phyloP scores from a whole-genome alignment of 2,329 filamentous ascomycete genomes.

The Pleomassaria siparia region DNA sequence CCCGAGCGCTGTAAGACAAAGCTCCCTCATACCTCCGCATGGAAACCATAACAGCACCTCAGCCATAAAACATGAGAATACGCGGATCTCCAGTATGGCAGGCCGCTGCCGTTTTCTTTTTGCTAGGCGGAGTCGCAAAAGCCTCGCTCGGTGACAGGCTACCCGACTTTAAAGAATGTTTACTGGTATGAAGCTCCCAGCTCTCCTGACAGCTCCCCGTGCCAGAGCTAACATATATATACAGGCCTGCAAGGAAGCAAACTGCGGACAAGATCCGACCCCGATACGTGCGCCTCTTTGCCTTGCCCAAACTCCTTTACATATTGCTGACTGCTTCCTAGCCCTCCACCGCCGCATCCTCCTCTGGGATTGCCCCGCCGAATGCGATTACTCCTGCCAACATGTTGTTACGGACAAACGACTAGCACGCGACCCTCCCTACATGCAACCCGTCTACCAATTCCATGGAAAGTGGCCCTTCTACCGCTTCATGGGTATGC shows the following conservation, averaged over 20 bases:
- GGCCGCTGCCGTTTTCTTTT: slow-evolving; percentile 23
- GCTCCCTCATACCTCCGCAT: not conserved
- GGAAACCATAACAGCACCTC: slow-evolving; percentile 6
- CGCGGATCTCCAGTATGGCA: slow-evolving; percentile 26
- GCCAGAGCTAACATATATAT: not conserved
- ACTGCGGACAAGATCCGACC: slow-evolving; percentile 67
- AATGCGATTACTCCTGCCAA: slow-evolving; percentile 98
- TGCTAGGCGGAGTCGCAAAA: slow-evolving; percentile 42
- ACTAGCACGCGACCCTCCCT: slow-evolving; percentile 63
- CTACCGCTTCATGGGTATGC: slow-evolving; percentile 83
- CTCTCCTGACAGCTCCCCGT: not conserved
- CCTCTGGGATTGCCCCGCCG: slow-evolving; percentile 86
- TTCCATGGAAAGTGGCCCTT: slow-evolving; percentile 99
- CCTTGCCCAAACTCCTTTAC: not conserved
- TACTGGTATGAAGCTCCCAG: slow-evolving; percentile 62
- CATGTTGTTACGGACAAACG: slow-evolving; percentile 81
- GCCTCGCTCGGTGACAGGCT: slow-evolving; percentile 84
- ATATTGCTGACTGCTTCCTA: slow-evolving; percentile 40
- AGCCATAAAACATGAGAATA: slow-evolving; percentile 27
- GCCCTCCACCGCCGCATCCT: slow-evolving; percentile 83
- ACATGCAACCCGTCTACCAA: slow-evolving; percentile 72
- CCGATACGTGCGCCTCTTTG: slow-evolving; percentile 65
- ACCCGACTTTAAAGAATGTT: slow-evolving; percentile 84
- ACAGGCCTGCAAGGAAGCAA: slow-evolving; percentile 77
- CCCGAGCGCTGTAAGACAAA: not conserved